Conservation (phyloP, 1,139 yeast species). For the Hansenula sp. region DNA sequence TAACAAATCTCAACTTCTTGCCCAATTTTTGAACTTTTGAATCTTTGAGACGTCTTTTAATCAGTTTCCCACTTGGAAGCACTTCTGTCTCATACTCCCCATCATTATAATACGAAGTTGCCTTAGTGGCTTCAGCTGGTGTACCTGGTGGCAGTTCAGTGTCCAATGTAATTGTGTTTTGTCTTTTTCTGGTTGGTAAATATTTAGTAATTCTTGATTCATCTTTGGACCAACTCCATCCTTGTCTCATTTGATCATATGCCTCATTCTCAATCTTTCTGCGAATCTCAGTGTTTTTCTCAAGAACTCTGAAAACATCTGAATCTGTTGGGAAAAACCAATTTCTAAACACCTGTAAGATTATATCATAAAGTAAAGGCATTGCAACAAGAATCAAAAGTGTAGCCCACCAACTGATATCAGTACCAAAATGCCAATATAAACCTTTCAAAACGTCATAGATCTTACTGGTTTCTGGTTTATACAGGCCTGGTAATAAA, state of each 20-base stretch:
- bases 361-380: slow-evolving; percentile 63
- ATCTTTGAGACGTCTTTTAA: slow-evolving; percentile 35
- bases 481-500: slow-evolving; percentile 65
- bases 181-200: slow-evolving; percentile 17
- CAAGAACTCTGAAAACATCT: slow-evolving; percentile 73
- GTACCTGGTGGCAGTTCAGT: slow-evolving; percentile 50
- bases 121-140: slow-evolving; percentile 29
- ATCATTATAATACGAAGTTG: slow-evolving; percentile 14
- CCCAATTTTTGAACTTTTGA: slow-evolving; percentile 25
- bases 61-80: slow-evolving; percentile 66
- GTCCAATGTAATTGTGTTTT: slow-evolving; percentile 24
- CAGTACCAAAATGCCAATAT: slow-evolving; percentile 66
- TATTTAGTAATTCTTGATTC: slow-evolving; percentile 23
- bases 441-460: slow-evolving; percentile 74
- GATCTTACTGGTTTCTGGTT: slow-evolving; percentile 52
- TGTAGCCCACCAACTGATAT: slow-evolving; percentile 82
- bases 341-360: slow-evolving; percentile 52
- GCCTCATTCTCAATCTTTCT: slow-evolving; percentile 70
- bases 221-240: slow-evolving; percentile 63
- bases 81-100: slow-evolving; percentile 44
- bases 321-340: slow-evolving; percentile 68
- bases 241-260: slow-evolving; percentile 65
- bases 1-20: slow-evolving; percentile 30
- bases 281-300: slow-evolving; percentile 64
- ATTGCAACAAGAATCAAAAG: slow-evolving; percentile 51